Conservation (phyloP, 305 asterid genomes). For the Solanum hybrid region DNA sequence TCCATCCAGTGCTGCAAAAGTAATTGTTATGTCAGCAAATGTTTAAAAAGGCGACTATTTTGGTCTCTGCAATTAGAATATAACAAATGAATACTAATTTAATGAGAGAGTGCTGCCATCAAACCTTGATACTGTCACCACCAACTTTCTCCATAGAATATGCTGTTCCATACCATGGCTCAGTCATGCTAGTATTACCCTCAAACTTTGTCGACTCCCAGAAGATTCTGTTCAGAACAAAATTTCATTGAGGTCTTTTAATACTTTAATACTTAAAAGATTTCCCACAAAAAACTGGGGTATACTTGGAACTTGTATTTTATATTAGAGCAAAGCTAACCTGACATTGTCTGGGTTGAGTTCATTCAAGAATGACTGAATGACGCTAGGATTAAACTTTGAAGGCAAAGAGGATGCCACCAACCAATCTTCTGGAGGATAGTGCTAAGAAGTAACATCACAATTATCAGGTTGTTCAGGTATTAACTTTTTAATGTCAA, state of each 20-base stretch:
- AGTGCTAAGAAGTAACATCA: conserved; percentile 39
- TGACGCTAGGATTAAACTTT: conserved; percentile 42
- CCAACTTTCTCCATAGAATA: conserved; percentile 54
- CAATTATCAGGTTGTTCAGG: neutral
- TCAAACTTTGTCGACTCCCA: conserved; percentile 93
- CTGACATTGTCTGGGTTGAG: conserved; percentile 66
- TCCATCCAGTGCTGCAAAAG: conserved; percentile 65
- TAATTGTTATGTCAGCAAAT: conserved; percentile 13
- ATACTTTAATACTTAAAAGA: neutral
- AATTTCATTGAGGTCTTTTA: neutral
- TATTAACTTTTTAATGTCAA: neutral
- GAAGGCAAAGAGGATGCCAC: conserved; percentile 86
- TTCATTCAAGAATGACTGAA: conserved; percentile 62
- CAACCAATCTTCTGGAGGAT: conserved; percentile 90
- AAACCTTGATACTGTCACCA: conserved; percentile 67
- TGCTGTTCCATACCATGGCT: conserved; percentile 96
- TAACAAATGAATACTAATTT: conserved; percentile 5
- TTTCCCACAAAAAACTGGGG: neutral
- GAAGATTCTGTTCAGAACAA: conserved; percentile 49
- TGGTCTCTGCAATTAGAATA: neutral
- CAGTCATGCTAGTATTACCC: conserved; percentile 51
- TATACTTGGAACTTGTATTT: neutral
- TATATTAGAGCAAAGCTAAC: conserved; percentile 21
- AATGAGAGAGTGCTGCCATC: conserved; percentile 12
- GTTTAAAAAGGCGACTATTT: conserved; percentile 6